These are phyloP conservation scores for Thuidium tamariscinum DNA, from an alignment of 225 moss, liverwort and hornwort species.

Conservation along the genomic window DNA sequence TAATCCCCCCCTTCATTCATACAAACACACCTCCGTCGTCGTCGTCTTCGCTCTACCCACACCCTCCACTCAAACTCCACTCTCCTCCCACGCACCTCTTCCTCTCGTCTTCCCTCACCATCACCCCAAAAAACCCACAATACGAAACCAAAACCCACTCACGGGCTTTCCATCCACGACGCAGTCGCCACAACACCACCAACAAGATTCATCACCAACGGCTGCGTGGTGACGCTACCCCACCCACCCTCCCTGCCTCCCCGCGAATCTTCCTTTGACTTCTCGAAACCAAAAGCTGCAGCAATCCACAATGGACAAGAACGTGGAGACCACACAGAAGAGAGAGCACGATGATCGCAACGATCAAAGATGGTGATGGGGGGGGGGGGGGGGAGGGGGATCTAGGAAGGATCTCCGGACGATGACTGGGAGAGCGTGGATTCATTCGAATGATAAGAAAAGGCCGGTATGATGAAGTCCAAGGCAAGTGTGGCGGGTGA, in stretches of 20 bases:
- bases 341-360: neutral
- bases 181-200: neutral
- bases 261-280: neutral
- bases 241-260: neutral
- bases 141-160: neutral
- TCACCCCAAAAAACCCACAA: neutral
- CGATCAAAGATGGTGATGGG: neutral
- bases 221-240: neutral
- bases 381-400: neutral
- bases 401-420: neutral
- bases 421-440: neutral
- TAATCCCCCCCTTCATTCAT: constrained; percentile 9
- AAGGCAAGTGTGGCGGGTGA: neutral
- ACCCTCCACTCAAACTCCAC: neutral
- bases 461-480: neutral
- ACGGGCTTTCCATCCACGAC: neutral
- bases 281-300: neutral
- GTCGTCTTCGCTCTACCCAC: neutral
- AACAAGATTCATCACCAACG: neutral
- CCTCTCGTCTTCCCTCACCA: neutral
- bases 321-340: neutral
- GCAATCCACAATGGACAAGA: neutral
- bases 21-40: neutral
- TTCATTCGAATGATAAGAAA: neutral
- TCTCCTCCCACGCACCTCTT: neutral